Evolutionary conservation across 352 stramenopile genomes (phyloP).

Genomic region (Phytophthora parvispora): DNA sequence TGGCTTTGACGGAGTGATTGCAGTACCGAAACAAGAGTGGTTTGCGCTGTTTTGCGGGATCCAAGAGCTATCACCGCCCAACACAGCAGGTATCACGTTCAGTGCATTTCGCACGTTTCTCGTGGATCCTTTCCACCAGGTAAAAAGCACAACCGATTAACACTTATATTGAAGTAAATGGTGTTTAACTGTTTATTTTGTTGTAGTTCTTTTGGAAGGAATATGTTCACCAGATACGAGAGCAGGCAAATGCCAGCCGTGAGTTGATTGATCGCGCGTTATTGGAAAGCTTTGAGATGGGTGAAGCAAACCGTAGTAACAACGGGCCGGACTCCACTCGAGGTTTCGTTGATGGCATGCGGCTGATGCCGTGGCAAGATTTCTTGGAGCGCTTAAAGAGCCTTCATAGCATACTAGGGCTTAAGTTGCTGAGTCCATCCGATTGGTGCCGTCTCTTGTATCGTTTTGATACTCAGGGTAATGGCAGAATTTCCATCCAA

Average conservation of each 20-base stretch:
- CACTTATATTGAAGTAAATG: neutral
- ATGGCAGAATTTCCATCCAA: constrained; percentile 29
- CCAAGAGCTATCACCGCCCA: constrained; percentile 25
- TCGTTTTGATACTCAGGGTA: constrained; percentile 44
- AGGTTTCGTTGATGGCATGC: neutral
- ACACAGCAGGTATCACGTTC: constrained; percentile 22
- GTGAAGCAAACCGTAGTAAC: neutral
- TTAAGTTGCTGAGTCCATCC: constrained; percentile 2
- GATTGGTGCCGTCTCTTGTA: constrained; percentile 55
- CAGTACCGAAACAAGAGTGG: constrained; percentile 48
- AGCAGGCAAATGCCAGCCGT: constrained; percentile 6
- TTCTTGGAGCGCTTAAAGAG: constrained; percentile 30
- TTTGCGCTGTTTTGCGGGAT: constrained; percentile 46
- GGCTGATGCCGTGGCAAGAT: constrained; percentile 22
- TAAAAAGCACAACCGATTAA: constrained; percentile 5
- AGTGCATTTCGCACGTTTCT: constrained; percentile 45
- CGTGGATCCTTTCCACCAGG: constrained; percentile 56
- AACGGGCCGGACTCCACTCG: neutral
- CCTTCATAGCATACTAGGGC: constrained; percentile 31
- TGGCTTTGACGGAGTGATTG: constrained; percentile 19
- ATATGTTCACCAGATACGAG: constrained; percentile 28
- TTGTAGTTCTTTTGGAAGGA: constrained; percentile 43
- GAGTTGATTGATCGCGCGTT: constrained; percentile 17
- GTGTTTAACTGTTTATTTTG: neutral
- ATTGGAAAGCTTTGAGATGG: constrained; percentile 5